Evolutionary conservation across 306 rosid genomes (phyloP), one percentile per base, ranked within the genome.

Genomic region (Cicer arietinum): DNA sequence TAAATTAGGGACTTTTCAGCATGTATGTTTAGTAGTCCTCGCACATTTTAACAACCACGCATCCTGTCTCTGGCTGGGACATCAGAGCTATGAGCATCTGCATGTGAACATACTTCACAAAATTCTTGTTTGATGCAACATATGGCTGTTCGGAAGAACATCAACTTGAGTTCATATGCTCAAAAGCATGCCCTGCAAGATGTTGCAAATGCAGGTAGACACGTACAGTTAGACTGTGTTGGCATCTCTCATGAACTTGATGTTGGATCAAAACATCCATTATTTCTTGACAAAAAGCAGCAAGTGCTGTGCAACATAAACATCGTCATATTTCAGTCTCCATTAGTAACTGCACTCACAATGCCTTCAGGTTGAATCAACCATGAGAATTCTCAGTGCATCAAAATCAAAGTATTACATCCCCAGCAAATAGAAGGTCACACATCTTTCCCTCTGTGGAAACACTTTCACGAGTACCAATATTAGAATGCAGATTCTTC

Each of bases 361-460:
- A 48, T 45, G 53, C 50, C 63, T 60, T 20, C 66, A 37, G 16
- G 67, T 58, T 39, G 75, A 61, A 74, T 69, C 53, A 43, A 71
- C 65, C 17, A 18, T 50, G 69, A 44, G 71, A 79, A 43, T 65
- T 51, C 71, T 17, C 14, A 8, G 61, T 12, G 71, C 61, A 56
- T 77, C 81, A 71, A 78, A 73, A 25, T 84, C 81, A 76, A 79
- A 48, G 69, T 61, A 79, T 77, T 46, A 74, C 68, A 70, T 83
- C 79, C 81, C 75, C 82, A 41, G 86, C 81, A 82, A 89, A 92
- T 62, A 92, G 62, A 72, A 90, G 86, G 71, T 93, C 79, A 54
- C 97, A 93, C 42, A 90, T 86, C 80, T 82, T 87, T 83, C 88
- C 88, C 62, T 86, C 91, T 12, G 75, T 41, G 52, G 79, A 61